These are phyloP conservation scores for Xylariomycetidae sp. DNA, from an alignment of 2,329 filamentous ascomycete genomes.

Conservation along the genomic window DNA sequence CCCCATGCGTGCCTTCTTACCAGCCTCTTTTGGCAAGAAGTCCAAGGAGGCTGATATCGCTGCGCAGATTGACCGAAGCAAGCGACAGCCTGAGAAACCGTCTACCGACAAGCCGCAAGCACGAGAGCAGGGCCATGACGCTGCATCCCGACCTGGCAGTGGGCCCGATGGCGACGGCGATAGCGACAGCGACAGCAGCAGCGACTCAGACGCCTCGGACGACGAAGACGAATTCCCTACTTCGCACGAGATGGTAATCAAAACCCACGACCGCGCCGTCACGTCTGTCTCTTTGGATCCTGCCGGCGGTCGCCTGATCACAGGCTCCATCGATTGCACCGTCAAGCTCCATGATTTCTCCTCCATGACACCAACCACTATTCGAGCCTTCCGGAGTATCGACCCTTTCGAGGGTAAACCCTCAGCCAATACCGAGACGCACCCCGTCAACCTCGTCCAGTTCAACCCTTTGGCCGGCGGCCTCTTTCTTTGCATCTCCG, in stretches of 20 bases:
- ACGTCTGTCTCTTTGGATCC: conserved; percentile 81
- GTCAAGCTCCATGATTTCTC: conserved; percentile 94
- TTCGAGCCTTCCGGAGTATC: conserved; percentile 87
- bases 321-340: conserved; percentile 86
- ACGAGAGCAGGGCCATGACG: conserved; percentile 19
- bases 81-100: conserved; percentile 47
- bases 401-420: conserved; percentile 77
- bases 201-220: conserved; percentile 51
- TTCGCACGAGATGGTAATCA: conserved; percentile 87
- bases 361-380: conserved; percentile 89
- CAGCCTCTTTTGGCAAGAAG: conserved; percentile 80
- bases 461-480: conserved; percentile 80
- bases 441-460: conserved; percentile 78
- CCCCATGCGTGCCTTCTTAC: conserved; percentile 70
- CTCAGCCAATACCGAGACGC: conserved; percentile 68
- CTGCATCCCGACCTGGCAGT: conserved; percentile 17
- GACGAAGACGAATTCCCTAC: conserved; percentile 86
- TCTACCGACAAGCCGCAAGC: conserved; percentile 22
- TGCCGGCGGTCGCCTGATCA: conserved; percentile 76
- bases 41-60: conserved; percentile 66
- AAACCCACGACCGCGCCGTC: conserved; percentile 84
- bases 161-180: conserved; percentile 34
- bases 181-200: conserved; percentile 48
- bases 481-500: conserved; percentile 79
- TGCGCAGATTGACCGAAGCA: conserved; percentile 75